Evolutionary conservation across 495 filamentous ascomycete genomes (phyloP).

Genomic region (Aspergillus biplanus): DNA sequence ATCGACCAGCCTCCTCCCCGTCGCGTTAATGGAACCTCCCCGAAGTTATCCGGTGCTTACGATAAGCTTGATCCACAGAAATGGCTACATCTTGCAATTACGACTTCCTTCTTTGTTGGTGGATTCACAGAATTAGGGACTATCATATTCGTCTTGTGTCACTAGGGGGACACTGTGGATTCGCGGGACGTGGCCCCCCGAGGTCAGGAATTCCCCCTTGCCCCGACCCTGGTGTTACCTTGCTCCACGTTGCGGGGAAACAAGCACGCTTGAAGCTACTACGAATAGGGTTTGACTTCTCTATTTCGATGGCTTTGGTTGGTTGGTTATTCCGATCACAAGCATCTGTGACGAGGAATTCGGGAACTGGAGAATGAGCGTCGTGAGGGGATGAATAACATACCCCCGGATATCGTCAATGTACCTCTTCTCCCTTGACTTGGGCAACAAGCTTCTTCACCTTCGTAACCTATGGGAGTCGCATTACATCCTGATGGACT

Average conservation of each 20-base stretch:
- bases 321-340: not conserved
- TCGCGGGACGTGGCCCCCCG: not conserved
- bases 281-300: not conserved
- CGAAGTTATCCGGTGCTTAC: not conserved
- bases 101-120: too few species aligned
- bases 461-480: too few species aligned
- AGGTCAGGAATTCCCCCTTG: not conserved
- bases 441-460: too few species aligned
- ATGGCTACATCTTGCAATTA: not conserved
- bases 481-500: too few species aligned
- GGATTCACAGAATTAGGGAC: not conserved
- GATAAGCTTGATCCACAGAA: not conserved
- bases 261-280: not conserved
- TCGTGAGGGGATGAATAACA: too few species aligned
- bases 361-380: too few species aligned
- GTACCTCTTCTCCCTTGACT: too few species aligned
- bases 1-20: not conserved
- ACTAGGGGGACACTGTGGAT: not conserved
- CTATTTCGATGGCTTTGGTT: not conserved
- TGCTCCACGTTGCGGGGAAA: constrained; percentile 1
- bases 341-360: too few species aligned
- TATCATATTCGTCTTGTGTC: not conserved
- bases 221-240: not conserved
- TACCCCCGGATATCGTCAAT: too few species aligned
- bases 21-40: not conserved